Evolutionary conservation across 2,329 filamentous ascomycete species (phyloP), one percentile per base, ranked within the genome.

Genomic region (Sporothrix luriei): DNA sequence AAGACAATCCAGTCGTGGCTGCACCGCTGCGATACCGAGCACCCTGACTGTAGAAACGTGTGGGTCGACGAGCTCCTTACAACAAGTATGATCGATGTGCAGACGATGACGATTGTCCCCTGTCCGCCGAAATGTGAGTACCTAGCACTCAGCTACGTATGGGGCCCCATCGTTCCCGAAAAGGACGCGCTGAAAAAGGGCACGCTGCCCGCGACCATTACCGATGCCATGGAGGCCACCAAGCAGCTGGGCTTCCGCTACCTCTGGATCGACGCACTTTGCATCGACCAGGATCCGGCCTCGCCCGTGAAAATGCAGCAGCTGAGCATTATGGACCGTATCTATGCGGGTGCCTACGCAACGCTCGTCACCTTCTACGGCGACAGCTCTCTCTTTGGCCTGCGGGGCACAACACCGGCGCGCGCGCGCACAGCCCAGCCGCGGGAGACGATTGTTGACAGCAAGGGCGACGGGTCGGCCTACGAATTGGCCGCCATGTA

Each of bases 1-100:
- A 26, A n/a, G 21, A 40, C 52, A 5, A 43, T 65, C 19, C n/a
- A 26, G 1, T 38, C 21, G 2, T 87, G 72, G 66, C 49, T 70
- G 24, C 54, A 26, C 4, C 65, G 49, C 26, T 70, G 69, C 57
- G 65, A 68, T 24, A 21, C 40, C n/a, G 38, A 57, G 16, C 69
- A 70, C 29, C 40, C 48, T 3, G 24, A 59, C 26, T 68, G 57
- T 49, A 43, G 11, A 16, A 9, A 33, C 0, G 33, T 38, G 10
- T 69, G 68, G 68, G 24, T 26, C 10, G 69, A 68, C 52, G 65
- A 46, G 16, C 66, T 57, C 2, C 57, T 57, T 14, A 65, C 52
- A 3, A 43, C 51, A 14, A 48, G 59, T 26, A 64, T 71, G 66
- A 61, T 68, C 13, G 66, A 66, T 61, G 49, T 65, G 19, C 48